Evolutionary conservation across 371 early-diverging fungal species (phyloP).

Genomic region (Mortierella sp.): DNA sequence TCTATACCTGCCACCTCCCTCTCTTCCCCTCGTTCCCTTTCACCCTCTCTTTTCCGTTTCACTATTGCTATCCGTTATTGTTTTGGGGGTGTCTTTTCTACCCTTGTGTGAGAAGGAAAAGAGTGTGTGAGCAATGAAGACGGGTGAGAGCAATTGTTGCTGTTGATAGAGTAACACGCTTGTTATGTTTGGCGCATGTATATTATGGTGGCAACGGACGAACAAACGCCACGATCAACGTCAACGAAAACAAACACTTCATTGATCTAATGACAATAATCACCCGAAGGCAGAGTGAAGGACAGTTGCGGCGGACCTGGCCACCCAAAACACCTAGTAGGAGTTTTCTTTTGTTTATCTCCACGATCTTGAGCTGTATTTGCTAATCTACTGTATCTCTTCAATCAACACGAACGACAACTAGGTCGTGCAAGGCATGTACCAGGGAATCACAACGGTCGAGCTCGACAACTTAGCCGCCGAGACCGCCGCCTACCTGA

Average conservation of each 20-base stretch:
- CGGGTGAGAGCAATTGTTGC: background rate
- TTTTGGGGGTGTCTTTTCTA: background rate
- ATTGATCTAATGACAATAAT: background rate
- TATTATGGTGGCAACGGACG: constrained; percentile 1
- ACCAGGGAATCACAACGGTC: constrained; percentile 98
- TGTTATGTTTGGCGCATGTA: background rate
- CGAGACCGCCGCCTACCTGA: constrained; percentile 97
- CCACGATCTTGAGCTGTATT: background rate
- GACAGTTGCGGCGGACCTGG: background rate
- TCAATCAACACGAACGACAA: background rate
- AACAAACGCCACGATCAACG: background rate
- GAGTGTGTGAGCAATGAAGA: background rate
- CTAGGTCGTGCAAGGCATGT: constrained; percentile 94
- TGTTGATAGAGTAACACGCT: background rate
- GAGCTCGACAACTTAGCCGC: constrained; percentile 98
- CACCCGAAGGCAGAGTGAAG: background rate
- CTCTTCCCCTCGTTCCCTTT: background rate
- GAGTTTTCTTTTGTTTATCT: background rate
- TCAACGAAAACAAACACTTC: background rate
- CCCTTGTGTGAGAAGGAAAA: background rate
- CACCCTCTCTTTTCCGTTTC: background rate
- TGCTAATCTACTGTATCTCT: constrained; percentile 4
- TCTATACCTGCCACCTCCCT: background rate
- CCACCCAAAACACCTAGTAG: background rate
- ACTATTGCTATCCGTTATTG: background rate